Percentiles rank a stretch among this genome's conserved stretches.
Evolutionary conservation across 371 early-diverging fungal species (phyloP).

Genomic region (Zychaea mexicana): DNA sequence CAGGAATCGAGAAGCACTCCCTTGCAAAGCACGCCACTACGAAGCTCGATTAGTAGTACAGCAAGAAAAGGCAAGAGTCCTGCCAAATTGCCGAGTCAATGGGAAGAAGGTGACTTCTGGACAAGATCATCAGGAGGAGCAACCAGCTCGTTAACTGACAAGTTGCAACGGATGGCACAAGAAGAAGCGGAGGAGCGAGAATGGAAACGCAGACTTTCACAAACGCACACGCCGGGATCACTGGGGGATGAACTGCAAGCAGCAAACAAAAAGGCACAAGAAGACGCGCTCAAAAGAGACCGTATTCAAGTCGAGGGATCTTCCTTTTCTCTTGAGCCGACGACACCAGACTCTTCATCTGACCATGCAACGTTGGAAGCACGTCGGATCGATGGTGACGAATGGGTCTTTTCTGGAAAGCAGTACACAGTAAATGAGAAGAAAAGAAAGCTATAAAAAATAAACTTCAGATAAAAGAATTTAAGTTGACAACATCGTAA

Average conservation of each 20-base stretch:
- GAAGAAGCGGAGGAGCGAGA: conserved; percentile 13
- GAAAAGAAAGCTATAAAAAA: neutral
- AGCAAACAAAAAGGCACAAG: conserved; percentile 2
- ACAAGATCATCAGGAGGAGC: neutral
- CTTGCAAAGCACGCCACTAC: neutral
- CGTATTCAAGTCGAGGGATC: conserved; percentile 2
- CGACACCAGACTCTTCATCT: neutral
- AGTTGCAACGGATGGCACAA: conserved; percentile 9
- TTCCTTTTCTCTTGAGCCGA: conserved; percentile 9
- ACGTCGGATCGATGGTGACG: conserved; percentile 16
- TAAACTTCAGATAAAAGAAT: neutral
- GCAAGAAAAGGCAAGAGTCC: neutral
- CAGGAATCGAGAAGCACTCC: neutral
- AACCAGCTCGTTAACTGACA: conserved; percentile 10
- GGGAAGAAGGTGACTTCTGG: conserved; percentile 10
- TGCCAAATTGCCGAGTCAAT: neutral
- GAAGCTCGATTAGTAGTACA: neutral
- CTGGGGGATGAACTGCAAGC: conserved; percentile 11
- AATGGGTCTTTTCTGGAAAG: conserved; percentile 19
- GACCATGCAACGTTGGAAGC: neutral
- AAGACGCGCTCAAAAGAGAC: neutral
- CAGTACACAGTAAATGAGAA: conserved; percentile 16
- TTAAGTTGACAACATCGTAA: neutral
- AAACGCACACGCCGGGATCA: neutral
- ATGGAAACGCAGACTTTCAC: neutral